Evolutionary conservation across 2,329 filamentous ascomycete genomes (phyloP).

Genomic region (Lachnellula willkommii): DNA sequence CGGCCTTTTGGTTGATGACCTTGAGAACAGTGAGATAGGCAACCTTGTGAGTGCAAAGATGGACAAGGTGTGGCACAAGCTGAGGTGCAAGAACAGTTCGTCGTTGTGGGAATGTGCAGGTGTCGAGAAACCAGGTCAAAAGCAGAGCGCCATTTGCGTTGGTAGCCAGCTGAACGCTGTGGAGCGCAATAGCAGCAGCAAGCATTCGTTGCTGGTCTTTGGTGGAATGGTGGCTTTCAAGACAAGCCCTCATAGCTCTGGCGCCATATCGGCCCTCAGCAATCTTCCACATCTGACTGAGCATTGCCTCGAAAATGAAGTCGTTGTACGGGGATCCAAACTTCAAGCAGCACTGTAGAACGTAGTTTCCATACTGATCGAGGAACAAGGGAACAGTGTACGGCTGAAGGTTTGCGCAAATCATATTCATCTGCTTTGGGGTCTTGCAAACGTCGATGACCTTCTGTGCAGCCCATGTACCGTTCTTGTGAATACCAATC

Average conservation of each 20-base stretch:
- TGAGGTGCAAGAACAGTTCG: conserved; percentile 88
- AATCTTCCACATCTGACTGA: conserved; percentile 89
- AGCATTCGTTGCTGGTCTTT: conserved; percentile 95
- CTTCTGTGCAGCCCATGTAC: conserved; percentile 98
- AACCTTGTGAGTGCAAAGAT: conserved; percentile 97
- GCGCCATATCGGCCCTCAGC: conserved; percentile 90
- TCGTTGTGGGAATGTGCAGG: conserved; percentile 89
- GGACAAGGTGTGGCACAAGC: conserved; percentile 86
- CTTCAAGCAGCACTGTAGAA: conserved; percentile 91
- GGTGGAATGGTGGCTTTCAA: conserved; percentile 91
- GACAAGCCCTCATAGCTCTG: conserved; percentile 89
- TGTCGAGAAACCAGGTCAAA: conserved; percentile 96
- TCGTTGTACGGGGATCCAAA: conserved; percentile 86
- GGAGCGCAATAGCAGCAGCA: conserved; percentile 88
- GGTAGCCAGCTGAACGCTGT: conserved; percentile 92
- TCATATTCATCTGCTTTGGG: conserved; percentile 72
- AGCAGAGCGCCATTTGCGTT: conserved; percentile 93
- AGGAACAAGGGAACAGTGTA: conserved; percentile 90
- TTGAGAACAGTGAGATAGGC: conserved; percentile 96
- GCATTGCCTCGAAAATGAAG: conserved; percentile 97
- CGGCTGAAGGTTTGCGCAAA: conserved; percentile 76
- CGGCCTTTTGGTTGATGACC: conserved; percentile 95
- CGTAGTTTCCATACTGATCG: conserved; percentile 98
- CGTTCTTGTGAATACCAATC: conserved; percentile 98
- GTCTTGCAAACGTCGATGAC: conserved; percentile 96